phyloP scores from a whole-genome alignment of 1,284 basidiomycete species.

The Marasmius oreades region DNA sequence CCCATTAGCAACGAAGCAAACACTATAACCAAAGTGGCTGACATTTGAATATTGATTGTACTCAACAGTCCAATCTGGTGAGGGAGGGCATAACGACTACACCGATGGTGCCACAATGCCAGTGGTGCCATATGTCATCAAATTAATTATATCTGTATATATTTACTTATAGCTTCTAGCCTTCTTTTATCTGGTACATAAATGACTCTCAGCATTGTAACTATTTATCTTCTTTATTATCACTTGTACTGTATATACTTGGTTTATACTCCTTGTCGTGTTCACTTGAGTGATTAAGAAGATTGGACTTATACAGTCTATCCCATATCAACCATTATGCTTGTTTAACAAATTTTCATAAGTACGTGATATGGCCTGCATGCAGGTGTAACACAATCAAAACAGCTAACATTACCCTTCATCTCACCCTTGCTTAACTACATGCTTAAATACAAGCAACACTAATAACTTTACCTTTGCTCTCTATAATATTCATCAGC shows the following conservation, averaged over 20 bases:
- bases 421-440: too few relatives aligned
- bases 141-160: background rate
- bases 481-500: too few relatives aligned
- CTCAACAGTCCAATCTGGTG: background rate
- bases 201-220: background rate
- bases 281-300: background rate
- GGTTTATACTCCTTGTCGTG: background rate
- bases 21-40: background rate
- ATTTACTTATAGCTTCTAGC: background rate
- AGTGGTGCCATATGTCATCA: too few relatives aligned
- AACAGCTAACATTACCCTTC: too few relatives aligned
- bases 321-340: background rate
- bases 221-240: background rate
- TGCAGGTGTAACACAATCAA: too few relatives aligned
- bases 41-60: background rate
- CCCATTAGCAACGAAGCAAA: too few relatives aligned
- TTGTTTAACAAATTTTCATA: too few relatives aligned
- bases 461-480: too few relatives aligned
- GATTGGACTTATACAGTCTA: background rate
- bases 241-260: background rate
- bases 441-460: too few relatives aligned
- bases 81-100: background rate
- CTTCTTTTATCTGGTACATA: background rate
- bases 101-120: too few relatives aligned
- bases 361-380: too few relatives aligned